Base-by-base conservation (phyloP, 1,284 basidiomycete species). In the Heliocybe sulcata region DNA sequence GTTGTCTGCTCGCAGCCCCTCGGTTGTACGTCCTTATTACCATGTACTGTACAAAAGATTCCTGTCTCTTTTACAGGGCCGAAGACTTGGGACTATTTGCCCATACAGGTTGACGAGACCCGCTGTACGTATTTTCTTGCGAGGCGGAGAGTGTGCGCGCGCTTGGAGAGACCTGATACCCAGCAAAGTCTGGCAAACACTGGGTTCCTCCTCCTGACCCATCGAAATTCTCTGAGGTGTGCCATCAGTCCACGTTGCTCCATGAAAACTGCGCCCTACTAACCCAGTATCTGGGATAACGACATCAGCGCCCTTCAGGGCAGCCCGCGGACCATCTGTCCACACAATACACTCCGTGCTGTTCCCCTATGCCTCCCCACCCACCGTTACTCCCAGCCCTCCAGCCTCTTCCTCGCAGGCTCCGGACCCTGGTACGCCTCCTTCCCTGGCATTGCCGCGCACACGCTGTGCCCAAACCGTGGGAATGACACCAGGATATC, bases 401-500 rank as follows among this genome's bases (percentile, higher is more conserved):
- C 73, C 52, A 95, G 87, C 9, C 87, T 80, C 35, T 85, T 78
- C 89, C 92, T 92, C 0, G 98, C 94, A 0, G 81, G 71, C 31
- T 79, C 69, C 50, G 95, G 94, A 19, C 92, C 84, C 29, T 84
- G 80, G 67, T 97, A 97, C 42, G 71, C 74, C 55, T 65, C 63
- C 66, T 78, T 56, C 63, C 80, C 68, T 60, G 96, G 83, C 9
- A 86, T 86, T 23, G 95, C 97, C 27, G 99, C 79, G 54, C 89
- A 85, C 45, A 99, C 69, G 55, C 85, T 74, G 72, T 96, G 93
- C 0, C 97, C 97, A 1, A 99, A 72, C 38, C 97, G 85, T 35
- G 96, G 96, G 65, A 90, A 91, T 4, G 92, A 85, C 55, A 98
- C 96, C 35, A 98, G 84, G 89, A 99, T 95, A 70, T 99, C 96